phyloP scores from a whole-genome alignment of 2,329 filamentous ascomycete species.

The Hymenoscyphus occultus region DNA sequence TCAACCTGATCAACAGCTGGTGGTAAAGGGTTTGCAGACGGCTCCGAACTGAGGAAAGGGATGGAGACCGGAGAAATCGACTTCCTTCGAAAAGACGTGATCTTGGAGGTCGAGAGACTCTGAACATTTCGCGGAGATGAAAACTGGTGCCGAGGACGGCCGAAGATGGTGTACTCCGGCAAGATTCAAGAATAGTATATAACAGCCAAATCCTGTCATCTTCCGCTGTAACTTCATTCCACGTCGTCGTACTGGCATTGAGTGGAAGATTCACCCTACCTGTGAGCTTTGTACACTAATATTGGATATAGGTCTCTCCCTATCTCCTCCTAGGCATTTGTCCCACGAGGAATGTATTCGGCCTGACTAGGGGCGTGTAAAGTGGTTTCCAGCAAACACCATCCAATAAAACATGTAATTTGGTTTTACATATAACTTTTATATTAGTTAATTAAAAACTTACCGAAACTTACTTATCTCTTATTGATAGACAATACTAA shows the following conservation, averaged over 20 bases:
- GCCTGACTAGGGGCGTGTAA: no score
- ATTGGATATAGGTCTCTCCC: background rate
- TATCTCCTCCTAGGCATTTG: no score
- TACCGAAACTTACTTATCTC: no score
- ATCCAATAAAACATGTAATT: no score
- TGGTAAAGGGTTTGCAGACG: background rate
- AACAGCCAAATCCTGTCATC: constrained; percentile 90
- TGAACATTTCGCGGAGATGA: background rate
- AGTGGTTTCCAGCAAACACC: no score
- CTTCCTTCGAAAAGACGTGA: background rate
- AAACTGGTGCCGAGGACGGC: background rate
- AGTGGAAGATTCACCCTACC: constrained; percentile 56
- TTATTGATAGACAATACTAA: no score
- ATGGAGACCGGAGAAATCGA: background rate
- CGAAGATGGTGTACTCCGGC: background rate
- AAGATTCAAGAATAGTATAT: no score
- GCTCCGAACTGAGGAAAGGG: background rate
- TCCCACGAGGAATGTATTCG: no score
- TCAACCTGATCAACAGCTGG: background rate
- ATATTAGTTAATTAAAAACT: no score
- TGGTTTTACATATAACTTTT: no score
- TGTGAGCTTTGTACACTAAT: background rate
- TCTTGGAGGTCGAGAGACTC: background rate
- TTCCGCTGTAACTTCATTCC: constrained; percentile 75
- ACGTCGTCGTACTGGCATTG: constrained; percentile 73